Evolutionary conservation across 163 green algal genomes (phyloP).

Genomic region (Scenedesmus sp.): DNA sequence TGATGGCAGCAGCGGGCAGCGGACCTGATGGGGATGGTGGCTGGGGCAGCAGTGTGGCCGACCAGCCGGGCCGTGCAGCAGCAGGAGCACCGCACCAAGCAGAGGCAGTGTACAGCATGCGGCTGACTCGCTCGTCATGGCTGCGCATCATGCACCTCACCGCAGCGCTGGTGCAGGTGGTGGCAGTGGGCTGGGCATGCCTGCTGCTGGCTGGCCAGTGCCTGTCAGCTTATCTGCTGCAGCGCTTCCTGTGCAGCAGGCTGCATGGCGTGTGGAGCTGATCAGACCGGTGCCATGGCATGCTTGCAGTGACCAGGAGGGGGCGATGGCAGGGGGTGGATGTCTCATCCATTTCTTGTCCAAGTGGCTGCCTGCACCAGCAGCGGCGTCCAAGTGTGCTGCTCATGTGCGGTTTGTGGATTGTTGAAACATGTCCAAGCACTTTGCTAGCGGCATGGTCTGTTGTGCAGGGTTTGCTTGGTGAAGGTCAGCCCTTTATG

Average conservation of each 20-base stretch:
- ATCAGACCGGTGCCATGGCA: not conserved
- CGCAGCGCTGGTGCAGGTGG: constrained; percentile 13
- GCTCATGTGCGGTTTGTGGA: not conserved
- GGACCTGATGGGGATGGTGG: not conserved
- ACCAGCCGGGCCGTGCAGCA: not conserved
- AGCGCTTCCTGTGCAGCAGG: constrained; percentile 42
- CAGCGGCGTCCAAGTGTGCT: not conserved
- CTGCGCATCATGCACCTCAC: constrained; percentile 24
- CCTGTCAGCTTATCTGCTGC: constrained; percentile 11
- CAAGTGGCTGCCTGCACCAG: not conserved
- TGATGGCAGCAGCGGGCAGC: constrained; percentile 6
- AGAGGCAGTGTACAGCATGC: constrained; percentile 10
- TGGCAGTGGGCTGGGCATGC: constrained; percentile 9
- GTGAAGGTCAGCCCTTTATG: too few species aligned
- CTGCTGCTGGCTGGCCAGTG: constrained; percentile 1
- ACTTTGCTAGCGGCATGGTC: not conserved
- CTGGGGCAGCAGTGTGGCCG: not conserved
- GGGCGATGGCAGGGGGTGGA: not conserved
- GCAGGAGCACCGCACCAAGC: not conserved
- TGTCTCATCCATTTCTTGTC: not conserved
- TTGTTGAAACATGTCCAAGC: not conserved
- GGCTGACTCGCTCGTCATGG: not conserved
- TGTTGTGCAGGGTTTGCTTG: too few species aligned
- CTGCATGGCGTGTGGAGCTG: constrained; percentile 26
- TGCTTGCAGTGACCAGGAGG: not conserved